Conservation (phyloP, 2,329 filamentous ascomycete species). For the Trichoderma gracile region DNA sequence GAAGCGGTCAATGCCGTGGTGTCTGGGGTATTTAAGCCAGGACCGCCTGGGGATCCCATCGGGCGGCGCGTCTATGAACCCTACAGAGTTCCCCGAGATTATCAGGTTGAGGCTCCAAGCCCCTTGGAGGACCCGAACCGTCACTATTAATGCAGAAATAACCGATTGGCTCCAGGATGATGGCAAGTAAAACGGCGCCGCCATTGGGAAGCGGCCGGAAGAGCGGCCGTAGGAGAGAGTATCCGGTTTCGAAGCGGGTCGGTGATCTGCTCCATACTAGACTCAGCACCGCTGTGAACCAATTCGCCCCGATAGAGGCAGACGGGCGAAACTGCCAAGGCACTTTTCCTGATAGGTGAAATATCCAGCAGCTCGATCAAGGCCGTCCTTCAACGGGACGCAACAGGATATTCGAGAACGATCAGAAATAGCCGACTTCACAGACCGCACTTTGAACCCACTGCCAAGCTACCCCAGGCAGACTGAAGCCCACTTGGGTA, state of each 20-base stretch:
- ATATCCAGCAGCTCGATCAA: not conserved
- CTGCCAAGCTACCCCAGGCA: not conserved
- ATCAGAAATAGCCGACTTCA: not conserved
- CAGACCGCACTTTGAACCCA: not conserved
- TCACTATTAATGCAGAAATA: not conserved
- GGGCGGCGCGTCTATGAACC: slow-evolving; percentile 6
- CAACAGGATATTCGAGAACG: not conserved
- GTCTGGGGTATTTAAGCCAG: slow-evolving; percentile 17
- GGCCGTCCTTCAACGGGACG: not conserved
- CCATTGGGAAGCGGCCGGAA: slow-evolving; percentile 4
- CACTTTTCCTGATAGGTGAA: too few relatives aligned
- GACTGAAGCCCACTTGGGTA: not conserved
- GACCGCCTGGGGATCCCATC: not conserved
- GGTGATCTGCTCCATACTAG: not conserved
- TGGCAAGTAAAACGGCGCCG: slow-evolving; percentile 2
- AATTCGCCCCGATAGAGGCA: too few relatives aligned
- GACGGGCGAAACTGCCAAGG: too few relatives aligned
- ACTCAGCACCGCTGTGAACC: not conserved
- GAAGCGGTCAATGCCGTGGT: not conserved
- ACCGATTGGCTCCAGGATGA: not conserved
- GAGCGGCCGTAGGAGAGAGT: not conserved
- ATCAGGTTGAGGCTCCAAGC: not conserved
- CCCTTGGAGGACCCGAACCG: not conserved
- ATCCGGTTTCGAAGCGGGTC: not conserved
- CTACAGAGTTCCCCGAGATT: not conserved